Conservation (phyloP, 768 basidiomycete species). For the Suillus clintonianus region DNA sequence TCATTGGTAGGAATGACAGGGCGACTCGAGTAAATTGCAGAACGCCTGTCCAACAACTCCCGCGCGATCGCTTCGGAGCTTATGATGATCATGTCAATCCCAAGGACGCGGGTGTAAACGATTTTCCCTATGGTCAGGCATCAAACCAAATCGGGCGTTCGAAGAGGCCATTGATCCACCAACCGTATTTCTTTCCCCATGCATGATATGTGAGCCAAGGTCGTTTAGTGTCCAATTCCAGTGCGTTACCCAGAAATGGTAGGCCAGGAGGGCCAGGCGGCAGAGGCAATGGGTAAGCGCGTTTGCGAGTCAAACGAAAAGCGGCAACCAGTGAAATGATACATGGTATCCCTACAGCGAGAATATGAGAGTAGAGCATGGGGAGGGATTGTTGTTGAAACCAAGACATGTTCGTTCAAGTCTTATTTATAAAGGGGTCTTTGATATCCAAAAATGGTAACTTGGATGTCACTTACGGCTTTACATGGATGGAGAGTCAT, state of each 20-base stretch:
- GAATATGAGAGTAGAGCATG: not conserved
- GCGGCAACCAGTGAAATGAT: not conserved
- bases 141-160: not conserved
- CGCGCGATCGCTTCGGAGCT: constrained; percentile 6
- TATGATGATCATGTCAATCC: constrained; percentile 7
- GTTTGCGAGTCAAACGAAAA: not conserved
- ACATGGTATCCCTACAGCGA: not conserved
- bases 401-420: not conserved
- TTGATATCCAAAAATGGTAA: not conserved
- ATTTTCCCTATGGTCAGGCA: constrained; percentile 1
- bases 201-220: constrained; percentile 6
- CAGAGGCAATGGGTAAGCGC: not conserved
- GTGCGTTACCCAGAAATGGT: constrained; percentile 5
- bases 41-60: constrained; percentile 5
- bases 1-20: not conserved
- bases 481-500: not conserved
- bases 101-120: constrained; percentile 3
- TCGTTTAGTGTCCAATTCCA: constrained; percentile 1
- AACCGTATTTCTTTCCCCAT: constrained; percentile 5
- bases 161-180: not conserved
- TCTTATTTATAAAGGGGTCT: not conserved
- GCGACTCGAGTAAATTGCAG: constrained; percentile 3
- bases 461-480: not conserved
- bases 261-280: constrained; percentile 3
- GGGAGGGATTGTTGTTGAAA: not conserved